Conservation (phyloP, 2,329 filamentous ascomycete species). For the Amauroascus verrucosus region DNA sequence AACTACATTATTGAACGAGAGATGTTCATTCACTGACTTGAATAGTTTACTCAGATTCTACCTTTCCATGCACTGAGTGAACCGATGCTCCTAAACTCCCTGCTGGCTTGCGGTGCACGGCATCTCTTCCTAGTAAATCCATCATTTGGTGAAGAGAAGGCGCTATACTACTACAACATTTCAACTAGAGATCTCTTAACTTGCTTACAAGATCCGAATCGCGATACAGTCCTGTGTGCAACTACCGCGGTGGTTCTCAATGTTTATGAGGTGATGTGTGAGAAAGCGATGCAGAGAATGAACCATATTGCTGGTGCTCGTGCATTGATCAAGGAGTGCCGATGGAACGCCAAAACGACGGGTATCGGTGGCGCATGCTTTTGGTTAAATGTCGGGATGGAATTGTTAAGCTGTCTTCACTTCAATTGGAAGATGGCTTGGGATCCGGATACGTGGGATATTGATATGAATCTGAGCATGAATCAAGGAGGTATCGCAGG, state of each 20-base stretch:
- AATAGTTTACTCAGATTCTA: conserved; percentile 65
- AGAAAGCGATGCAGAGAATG: conserved; percentile 68
- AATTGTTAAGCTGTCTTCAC: conserved; percentile 76
- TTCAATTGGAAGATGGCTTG: conserved; percentile 80
- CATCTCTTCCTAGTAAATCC: conserved; percentile 64
- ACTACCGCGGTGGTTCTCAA: conserved; percentile 81
- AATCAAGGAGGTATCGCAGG: conserved; percentile 45
- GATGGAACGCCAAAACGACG: conserved; percentile 69
- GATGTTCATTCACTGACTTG: conserved; percentile 11
- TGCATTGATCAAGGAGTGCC: conserved; percentile 78
- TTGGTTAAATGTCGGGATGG: conserved; percentile 86
- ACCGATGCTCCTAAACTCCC: conserved; percentile 79
- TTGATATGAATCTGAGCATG: conserved; percentile 63
- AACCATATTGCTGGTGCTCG: conserved; percentile 79
- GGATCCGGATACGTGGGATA: conserved; percentile 82
- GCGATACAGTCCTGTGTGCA: conserved; percentile 74
- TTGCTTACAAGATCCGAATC: conserved; percentile 70
- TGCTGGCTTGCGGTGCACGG: conserved; percentile 77
- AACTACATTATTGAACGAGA: conserved; percentile 14
- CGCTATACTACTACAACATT: conserved; percentile 72
- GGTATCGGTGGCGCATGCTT: conserved; percentile 83
- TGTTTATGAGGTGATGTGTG: conserved; percentile 87
- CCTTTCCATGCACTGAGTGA: conserved; percentile 73
- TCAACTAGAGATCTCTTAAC: conserved; percentile 69
- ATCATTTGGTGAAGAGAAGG: conserved; percentile 64